These are phyloP conservation scores for Aspergillus steynii DNA, from an alignment of 495 filamentous ascomycete genomes.

Conservation along the genomic window DNA sequence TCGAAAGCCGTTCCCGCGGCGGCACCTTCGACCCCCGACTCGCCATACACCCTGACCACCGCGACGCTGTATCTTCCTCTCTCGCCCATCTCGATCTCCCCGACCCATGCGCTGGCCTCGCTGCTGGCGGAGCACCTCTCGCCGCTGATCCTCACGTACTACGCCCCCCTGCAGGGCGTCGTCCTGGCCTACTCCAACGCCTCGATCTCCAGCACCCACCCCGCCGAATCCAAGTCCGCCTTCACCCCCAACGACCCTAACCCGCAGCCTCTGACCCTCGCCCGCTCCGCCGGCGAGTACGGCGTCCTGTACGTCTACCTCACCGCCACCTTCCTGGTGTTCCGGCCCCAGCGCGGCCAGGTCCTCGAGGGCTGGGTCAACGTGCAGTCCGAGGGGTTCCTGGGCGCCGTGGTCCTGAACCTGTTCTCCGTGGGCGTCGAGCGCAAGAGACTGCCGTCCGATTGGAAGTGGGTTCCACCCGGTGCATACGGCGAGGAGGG, in stretches of 20 bases:
- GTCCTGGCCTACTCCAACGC: conserved; percentile 69
- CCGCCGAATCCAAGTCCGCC: conserved; percentile 24
- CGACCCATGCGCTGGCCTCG: conserved; percentile 61
- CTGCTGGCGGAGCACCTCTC: conserved; percentile 74
- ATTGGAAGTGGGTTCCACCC: conserved; percentile 64
- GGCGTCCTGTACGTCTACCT: conserved; percentile 68
- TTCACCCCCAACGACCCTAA: conserved; percentile 32
- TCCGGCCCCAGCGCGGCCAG: conserved; percentile 59
- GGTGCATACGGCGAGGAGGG: conserved; percentile 27
- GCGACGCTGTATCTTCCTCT: conserved; percentile 71
- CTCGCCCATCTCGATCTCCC: conserved; percentile 65
- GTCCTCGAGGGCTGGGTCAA: conserved; percentile 67
- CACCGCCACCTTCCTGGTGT: conserved; percentile 71
- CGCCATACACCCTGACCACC: conserved; percentile 62
- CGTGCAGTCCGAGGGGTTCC: conserved; percentile 68
- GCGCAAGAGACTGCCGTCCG: conserved; percentile 60
- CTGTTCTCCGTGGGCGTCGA: conserved; percentile 74
- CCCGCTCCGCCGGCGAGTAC: conserved; percentile 64
- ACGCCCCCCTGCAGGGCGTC: conserved; percentile 67
- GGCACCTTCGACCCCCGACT: conserved; percentile 23
- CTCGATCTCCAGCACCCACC: conserved; percentile 43
- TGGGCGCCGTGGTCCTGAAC: conserved; percentile 72
- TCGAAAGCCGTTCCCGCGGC: conserved; percentile 13
- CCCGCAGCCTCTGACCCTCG: conserved; percentile 48
- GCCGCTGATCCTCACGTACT: conserved; percentile 74